A percentile compares a stretch with the other conserved stretches of the same genome.
These are phyloP conservation scores for Vigna mungo DNA, from an alignment of 306 rosid species.

Conservation along the genomic window DNA sequence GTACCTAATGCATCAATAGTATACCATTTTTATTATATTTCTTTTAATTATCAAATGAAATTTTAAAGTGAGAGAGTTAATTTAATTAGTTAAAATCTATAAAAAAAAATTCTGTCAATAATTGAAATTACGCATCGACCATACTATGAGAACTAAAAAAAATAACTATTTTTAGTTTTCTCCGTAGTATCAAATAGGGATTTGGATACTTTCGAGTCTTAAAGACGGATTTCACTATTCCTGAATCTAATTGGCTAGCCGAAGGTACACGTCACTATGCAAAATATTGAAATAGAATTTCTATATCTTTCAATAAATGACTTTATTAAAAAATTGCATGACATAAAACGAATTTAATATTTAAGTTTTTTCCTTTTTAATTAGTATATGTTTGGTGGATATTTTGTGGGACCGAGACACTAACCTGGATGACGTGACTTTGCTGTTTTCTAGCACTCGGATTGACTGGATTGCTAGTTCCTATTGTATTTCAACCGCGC, in stretches of 20 bases:
- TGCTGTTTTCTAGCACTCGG: no score
- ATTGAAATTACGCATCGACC: neutral
- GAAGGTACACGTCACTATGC: constrained; percentile 4
- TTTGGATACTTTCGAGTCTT: constrained; percentile 51
- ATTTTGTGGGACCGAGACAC: no score
- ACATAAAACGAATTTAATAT: neutral
- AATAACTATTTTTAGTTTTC: neutral
- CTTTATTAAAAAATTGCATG: neutral
- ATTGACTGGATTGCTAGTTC: no score
- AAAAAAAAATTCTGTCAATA: neutral
- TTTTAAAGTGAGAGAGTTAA: neutral
- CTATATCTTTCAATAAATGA: neutral
- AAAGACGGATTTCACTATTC: constrained; percentile 41
- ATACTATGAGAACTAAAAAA: neutral
- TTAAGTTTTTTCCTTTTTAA: neutral
- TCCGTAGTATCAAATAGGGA: constrained; percentile 34
- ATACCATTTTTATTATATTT: neutral
- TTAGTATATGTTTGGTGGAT: no score
- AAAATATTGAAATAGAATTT: constrained; percentile 13
- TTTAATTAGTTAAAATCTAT: neutral
- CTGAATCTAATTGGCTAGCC: constrained; percentile 39
- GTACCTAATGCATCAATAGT: neutral
- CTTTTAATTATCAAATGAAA: neutral
- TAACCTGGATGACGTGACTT: no score
- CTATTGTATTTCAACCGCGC: no score